Conservation (phyloP, 768 basidiomycete genomes). For the Cystofilobasidium ferigula region DNA sequence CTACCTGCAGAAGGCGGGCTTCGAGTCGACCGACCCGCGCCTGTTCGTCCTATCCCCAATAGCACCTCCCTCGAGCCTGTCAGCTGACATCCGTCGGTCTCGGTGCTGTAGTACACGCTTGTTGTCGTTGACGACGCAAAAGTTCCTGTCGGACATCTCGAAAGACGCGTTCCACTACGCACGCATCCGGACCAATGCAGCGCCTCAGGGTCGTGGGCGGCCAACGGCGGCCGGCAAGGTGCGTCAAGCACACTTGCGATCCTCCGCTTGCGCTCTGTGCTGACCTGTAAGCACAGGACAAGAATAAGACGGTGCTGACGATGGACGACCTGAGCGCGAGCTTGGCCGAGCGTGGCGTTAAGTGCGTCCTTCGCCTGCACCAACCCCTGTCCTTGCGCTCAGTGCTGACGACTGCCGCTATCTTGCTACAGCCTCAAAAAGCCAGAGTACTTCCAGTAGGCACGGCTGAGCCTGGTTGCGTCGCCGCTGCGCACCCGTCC, state of each 20-base stretch:
- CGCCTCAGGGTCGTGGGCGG: constrained; percentile 45
- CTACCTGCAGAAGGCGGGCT: constrained; percentile 89
- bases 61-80: neutral
- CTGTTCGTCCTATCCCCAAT: constrained; percentile 48
- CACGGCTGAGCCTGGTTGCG: neutral
- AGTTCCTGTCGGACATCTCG: constrained; percentile 93
- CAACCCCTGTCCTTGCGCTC: neutral
- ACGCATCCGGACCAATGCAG: constrained; percentile 79
- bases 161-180: constrained; percentile 96
- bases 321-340: constrained; percentile 96
- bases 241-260: too few relatives aligned
- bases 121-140: constrained; percentile 88
- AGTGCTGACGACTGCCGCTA: neutral
- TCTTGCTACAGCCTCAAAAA: constrained; percentile 51
- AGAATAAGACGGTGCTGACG: constrained; percentile 78
- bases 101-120: constrained; percentile 67
- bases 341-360: constrained; percentile 90
- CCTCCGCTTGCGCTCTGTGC: neutral
- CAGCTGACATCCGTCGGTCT: neutral
- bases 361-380: constrained; percentile 31
- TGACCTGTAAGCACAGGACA: constrained; percentile 39
- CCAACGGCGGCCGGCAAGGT: constrained; percentile 29
- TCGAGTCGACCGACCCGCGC: constrained; percentile 87
- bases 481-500: too few relatives aligned
- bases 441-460: constrained; percentile 62